Conservation (phyloP, 352 stramenopile species). For the Phytophthora pini region DNA sequence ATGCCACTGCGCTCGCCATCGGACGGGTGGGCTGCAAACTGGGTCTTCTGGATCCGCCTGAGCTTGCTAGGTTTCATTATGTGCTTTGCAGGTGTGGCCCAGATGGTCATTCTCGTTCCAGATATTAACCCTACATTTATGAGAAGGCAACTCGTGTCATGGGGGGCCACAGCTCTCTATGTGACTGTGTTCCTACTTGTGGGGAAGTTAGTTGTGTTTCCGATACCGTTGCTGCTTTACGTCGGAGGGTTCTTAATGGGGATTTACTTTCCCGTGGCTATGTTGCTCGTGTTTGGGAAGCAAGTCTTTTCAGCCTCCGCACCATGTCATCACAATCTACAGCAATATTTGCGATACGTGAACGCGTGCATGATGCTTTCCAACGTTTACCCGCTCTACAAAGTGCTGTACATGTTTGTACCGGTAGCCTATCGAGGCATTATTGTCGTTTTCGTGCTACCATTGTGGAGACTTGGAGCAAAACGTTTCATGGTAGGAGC, state of each 20-base stretch:
- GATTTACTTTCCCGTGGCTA: not conserved
- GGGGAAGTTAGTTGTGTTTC: not conserved
- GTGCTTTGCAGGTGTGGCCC: not conserved
- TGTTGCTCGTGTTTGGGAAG: not conserved
- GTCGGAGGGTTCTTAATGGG: not conserved
- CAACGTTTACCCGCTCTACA: conserved; percentile 14
- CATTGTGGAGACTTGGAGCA: conserved; percentile 14
- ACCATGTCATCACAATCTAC: not conserved
- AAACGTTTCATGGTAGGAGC: conserved; percentile 7
- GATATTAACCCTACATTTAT: not conserved
- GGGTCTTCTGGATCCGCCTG: conserved; percentile 5
- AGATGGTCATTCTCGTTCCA: not conserved
- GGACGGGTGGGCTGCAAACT: not conserved
- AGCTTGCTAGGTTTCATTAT: not conserved
- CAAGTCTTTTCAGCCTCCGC: not conserved
- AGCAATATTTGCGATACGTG: not conserved
- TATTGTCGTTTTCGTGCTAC: not conserved
- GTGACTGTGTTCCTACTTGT: not conserved
- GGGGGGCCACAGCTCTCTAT: not conserved
- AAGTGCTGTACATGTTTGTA: conserved; percentile 10
- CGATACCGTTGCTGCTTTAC: not conserved
- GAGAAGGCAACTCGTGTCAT: not conserved
- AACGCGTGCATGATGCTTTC: not conserved
- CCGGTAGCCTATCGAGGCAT: conserved; percentile 2
- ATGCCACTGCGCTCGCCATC: not conserved